Evolutionary conservation across 78 protist genomes (phyloP).

Genomic region (Cavenderia fasciculata): DNA sequence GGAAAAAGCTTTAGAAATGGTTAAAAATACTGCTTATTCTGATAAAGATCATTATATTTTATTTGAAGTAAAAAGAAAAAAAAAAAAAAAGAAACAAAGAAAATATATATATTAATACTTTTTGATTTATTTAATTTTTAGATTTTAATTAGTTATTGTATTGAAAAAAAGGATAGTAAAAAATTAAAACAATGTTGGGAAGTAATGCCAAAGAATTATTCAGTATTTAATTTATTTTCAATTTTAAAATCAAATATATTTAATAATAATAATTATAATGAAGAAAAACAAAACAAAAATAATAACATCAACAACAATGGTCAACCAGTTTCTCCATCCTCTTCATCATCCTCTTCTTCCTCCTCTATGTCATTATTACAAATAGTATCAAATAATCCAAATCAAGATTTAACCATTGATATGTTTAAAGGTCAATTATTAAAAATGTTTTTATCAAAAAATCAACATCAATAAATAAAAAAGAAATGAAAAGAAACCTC

Average conservation of each 20-base stretch:
- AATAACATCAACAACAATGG: constrained; percentile 15
- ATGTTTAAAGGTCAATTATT: constrained; percentile 69
- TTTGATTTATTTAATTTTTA: not conserved
- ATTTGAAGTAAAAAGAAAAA: constrained; percentile 41
- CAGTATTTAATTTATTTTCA: constrained; percentile 48
- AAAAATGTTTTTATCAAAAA: constrained; percentile 29
- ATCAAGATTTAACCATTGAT: constrained; percentile 53
- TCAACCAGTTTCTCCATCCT: not conserved
- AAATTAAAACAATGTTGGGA: constrained; percentile 74
- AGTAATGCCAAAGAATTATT: constrained; percentile 55
- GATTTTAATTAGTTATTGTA: constrained; percentile 41
- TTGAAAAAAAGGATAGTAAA: constrained; percentile 49
- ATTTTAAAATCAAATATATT: constrained; percentile 21
- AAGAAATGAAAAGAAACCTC: constrained; percentile 5
- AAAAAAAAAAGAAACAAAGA: not conserved
- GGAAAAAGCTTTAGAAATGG: constrained; percentile 47
- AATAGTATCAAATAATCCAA: not conserved
- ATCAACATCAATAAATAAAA: not conserved
- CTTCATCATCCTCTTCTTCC: not conserved
- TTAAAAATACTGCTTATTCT: constrained; percentile 11
- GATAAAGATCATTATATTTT: constrained; percentile 40
- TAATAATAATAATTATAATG: not conserved
- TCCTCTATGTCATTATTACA: not conserved
- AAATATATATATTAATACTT: no score
- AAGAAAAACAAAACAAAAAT: not conserved